phyloP scores from a whole-genome alignment of 192 early-diverging fungal genomes.

The Coemansia umbellata region DNA sequence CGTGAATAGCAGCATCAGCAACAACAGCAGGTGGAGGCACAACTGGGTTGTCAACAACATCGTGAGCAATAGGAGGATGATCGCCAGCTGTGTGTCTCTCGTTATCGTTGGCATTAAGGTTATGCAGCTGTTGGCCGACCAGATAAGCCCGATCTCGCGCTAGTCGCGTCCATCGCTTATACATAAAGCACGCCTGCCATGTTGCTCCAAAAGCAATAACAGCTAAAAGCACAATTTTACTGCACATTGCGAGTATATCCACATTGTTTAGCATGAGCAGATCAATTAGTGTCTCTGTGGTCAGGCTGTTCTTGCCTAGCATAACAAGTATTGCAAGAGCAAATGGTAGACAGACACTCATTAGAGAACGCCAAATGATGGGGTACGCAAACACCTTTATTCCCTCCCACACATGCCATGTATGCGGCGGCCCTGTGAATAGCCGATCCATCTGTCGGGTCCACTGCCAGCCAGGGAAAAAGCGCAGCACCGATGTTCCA shows the following conservation, averaged over 20 bases:
- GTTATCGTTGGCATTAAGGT: constrained; percentile 54
- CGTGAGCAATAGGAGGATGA: too few relatives aligned
- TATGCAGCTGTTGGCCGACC: constrained; percentile 81
- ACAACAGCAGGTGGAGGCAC: not conserved
- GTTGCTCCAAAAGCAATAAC: constrained; percentile 11
- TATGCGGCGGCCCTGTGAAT: constrained; percentile 35
- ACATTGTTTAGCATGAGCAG: constrained; percentile 17
- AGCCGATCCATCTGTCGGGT: constrained; percentile 15
- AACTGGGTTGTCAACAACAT: not conserved
- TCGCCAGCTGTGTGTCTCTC: not conserved
- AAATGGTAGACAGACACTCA: constrained; percentile 11
- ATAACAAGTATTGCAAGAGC: constrained; percentile 7
- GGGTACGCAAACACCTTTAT: constrained; percentile 28
- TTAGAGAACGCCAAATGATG: constrained; percentile 2
- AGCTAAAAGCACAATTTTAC: constrained; percentile 18
- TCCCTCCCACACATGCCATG: constrained; percentile 28
- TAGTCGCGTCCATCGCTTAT: constrained; percentile 69
- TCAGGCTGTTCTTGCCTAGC: constrained; percentile 16
- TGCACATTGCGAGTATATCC: constrained; percentile 17
- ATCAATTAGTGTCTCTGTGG: constrained; percentile 3
- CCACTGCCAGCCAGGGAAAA: constrained; percentile 18
- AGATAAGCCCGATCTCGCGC: constrained; percentile 83
- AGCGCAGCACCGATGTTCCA: constrained; percentile 15
- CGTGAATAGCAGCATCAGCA: not conserved
- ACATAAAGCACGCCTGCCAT: constrained; percentile 26